Percentiles rank a stretch among this genome's conserved stretches.
phyloP scores from a whole-genome alignment of 352 stramenopile genomes.

The Pythium insidiosum region DNA sequence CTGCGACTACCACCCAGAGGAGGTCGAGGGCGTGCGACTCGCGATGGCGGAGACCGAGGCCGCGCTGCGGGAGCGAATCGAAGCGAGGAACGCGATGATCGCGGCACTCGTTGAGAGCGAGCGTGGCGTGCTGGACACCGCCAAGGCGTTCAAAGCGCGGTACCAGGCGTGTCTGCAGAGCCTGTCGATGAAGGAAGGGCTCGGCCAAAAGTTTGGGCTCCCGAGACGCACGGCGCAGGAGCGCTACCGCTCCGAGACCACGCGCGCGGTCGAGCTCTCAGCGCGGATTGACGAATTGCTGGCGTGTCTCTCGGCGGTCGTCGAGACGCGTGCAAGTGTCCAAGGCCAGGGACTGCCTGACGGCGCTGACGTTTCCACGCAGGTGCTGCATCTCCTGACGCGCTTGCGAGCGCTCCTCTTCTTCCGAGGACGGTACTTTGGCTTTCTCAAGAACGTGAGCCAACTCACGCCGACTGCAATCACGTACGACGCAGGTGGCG shows the following conservation, averaged over 20 bases:
- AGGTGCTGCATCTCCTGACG: conserved; percentile 30
- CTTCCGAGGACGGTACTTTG: conserved; percentile 53
- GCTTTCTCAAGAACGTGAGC: conserved; percentile 37
- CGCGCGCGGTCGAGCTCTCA: conserved; percentile 61
- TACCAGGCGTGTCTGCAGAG: conserved; percentile 69
- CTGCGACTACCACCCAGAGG: conserved; percentile 80
- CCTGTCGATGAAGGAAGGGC: conserved; percentile 82
- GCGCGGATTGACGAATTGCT: conserved; percentile 59
- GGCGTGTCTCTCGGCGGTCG: conserved; percentile 30
- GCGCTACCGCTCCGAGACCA: conserved; percentile 74
- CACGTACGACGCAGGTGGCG: conserved; percentile 20
- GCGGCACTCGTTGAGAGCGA: conserved; percentile 24
- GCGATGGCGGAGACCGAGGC: conserved; percentile 30
- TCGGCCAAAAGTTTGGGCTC: conserved; percentile 86
- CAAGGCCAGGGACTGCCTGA: conserved; percentile 3
- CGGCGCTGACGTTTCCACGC: conserved; percentile 5
- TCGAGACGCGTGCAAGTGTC: conserved; percentile 13
- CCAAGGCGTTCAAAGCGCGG: conserved; percentile 49
- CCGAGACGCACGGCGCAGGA: conserved; percentile 81
- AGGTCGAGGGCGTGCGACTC: conserved; percentile 43
- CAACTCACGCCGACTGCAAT: conserved; percentile 35
- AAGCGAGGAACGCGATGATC: conserved; percentile 26
- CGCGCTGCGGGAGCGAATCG: conserved; percentile 24
- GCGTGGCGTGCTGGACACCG: conserved; percentile 19
- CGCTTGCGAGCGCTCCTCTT: conserved; percentile 54